Evolutionary conservation across 352 stramenopile genomes (phyloP).

Genomic region (Achlya hypogyna): DNA sequence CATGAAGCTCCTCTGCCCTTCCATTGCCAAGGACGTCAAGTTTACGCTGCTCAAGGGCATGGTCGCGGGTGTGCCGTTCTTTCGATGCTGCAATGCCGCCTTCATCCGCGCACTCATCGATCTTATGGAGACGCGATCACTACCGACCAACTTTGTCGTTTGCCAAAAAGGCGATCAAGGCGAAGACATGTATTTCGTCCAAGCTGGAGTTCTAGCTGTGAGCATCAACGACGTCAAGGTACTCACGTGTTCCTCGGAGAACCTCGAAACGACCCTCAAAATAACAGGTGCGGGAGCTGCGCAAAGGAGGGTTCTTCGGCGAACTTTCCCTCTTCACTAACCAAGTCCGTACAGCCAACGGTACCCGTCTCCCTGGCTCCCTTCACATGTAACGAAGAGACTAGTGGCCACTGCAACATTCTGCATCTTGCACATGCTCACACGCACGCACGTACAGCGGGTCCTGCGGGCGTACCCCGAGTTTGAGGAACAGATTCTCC

Average conservation of each 20-base stretch:
- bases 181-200: conserved; percentile 63
- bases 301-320: conserved; percentile 57
- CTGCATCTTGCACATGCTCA: conserved; percentile 16
- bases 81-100: conserved; percentile 41
- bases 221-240: conserved; percentile 47
- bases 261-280: too few relatives aligned
- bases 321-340: conserved; percentile 57
- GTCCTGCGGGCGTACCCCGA: conserved; percentile 16
- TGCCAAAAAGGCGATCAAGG: conserved; percentile 49
- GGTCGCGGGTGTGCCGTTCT: conserved; percentile 47
- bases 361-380: background rate
- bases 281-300: conserved; percentile 39
- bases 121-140: conserved; percentile 44
- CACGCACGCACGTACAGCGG: conserved; percentile 5
- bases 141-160: conserved; percentile 44
- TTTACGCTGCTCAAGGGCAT: conserved; percentile 46
- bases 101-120: conserved; percentile 51
- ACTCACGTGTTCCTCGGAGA: too few relatives aligned
- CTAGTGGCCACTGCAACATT: conserved; percentile 14
- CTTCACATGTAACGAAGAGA: background rate
- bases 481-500: conserved; percentile 16
- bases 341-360: conserved; percentile 43
- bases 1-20: conserved; percentile 50
- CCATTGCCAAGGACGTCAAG: conserved; percentile 58
- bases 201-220: conserved; percentile 50